Base-by-base conservation (phyloP, 2,329 filamentous ascomycete species). In the Basipetospora sp. region DNA sequence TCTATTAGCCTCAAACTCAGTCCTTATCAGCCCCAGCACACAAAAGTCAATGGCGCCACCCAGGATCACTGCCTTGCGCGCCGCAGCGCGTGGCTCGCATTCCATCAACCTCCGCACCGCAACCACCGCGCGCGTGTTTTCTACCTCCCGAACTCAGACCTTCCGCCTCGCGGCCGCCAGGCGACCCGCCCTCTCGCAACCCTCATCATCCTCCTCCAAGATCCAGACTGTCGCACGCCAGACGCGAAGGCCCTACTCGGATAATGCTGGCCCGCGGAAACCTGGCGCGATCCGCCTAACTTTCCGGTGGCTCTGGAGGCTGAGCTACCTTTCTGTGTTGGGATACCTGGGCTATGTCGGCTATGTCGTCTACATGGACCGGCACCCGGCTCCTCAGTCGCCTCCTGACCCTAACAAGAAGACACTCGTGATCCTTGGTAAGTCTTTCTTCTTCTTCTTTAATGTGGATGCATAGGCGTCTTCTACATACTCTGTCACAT, bases 391-490 rank as follows among this genome's bases (percentile, higher is more conserved):
- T 30, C 80, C 87, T 38, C 90, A 96, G 65, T 63, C 71, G 42
- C 66, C 74, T 45, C 77, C 82, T 14, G 85, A 94, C 59, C 82
- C 87, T 40, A 69, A 55, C 51, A 98, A 96, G 80, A 98, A 98
- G 74, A 98, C 87, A 9, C 70, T 98, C 40, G 90, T 98, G 33
- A 77, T 98, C 48, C 73, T 98, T 40, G 90, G 90, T 94, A 74
- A 56, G 62, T 51, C 15, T 13, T 11, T 25, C 9, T 9, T 25
- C 15, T n/a, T n/a, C n/a, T n/a, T n/a, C n/a, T n/a, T n/a, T n/a
- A n/a, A n/a, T n/a, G n/a, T n/a, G n/a, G n/a, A n/a, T n/a, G n/a
- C n/a, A n/a, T n/a, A n/a, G n/a, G n/a, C n/a, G n/a, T n/a, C n/a
- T n/a, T n/a, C n/a, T n/a, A n/a, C n/a, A n/a, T n/a, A n/a, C n/a